Evolutionary conservation across 2,329 filamentous ascomycete genomes (phyloP), one percentile per base, ranked within the genome.

Genomic region (Verticillium albo-atrum): DNA sequence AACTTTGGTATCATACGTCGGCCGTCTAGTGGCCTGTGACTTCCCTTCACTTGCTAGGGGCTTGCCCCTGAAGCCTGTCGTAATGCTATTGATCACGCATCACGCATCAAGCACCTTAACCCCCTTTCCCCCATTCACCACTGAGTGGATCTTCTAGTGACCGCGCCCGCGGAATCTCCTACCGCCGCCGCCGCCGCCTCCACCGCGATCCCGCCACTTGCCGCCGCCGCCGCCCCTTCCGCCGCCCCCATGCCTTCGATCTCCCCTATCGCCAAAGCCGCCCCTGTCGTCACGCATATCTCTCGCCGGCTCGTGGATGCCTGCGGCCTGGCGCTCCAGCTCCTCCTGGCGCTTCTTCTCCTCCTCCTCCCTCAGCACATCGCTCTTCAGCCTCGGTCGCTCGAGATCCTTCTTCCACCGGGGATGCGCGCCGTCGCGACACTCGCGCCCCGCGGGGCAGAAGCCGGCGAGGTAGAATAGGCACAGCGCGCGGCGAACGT

Each of bases 391-490:
- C 30, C 84, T 85, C 7, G 89, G 91, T 78, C 89, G 89, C 71
- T 91, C 89, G 42, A 92, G 77, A 63, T 93, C 87, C 68, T 85
- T 85, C 26, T 87, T 85, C 88, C 91, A 98, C 61, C 87, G 84
- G 3, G 94, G 88, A 74, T 99, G 95, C 6, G 91, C 89, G 23
- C 91, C 91, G 63, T 89, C 85, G 70, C 86, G 87, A 76, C 95
- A 99, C 7, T 79, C 79, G 62, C 80, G 82, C 2, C 74, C 94
- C 58, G 96, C 90, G 0, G 95, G 95, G 72, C 95, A 99, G 78
- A 99, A 99, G 1, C 95, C 95, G 7, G 92, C 92, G 17, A 98
- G 79, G 71, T 96, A 99, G 72, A 89, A 97, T 1, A 81, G 81
- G 71, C 95, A 99, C 6, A 97, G 74, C 64, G 84, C 87, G 64